Conservation (phyloP, 192 early-diverging fungal genomes). For the Rhizoclosmatium globosum region DNA sequence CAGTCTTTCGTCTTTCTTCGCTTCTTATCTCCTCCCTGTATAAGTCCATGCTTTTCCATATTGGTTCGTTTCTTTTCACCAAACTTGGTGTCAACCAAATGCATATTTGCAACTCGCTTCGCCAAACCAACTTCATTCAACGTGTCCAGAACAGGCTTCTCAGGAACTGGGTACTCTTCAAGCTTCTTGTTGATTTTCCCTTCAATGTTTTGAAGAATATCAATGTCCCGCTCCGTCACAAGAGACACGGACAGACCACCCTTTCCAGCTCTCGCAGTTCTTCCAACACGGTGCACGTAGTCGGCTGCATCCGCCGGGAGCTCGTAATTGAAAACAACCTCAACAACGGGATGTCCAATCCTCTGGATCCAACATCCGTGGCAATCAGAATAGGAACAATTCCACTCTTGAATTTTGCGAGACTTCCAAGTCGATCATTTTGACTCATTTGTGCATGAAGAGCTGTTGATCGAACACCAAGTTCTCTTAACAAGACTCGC, state of each 20-base stretch:
- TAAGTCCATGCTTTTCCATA: conserved; percentile 60
- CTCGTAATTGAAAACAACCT: conserved; percentile 94
- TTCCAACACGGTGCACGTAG: conserved; percentile 98
- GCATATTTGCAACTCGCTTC: conserved; percentile 87
- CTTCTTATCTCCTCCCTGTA: background rate
- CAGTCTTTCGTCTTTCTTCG: conserved; percentile 8
- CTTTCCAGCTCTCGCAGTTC: conserved; percentile 96
- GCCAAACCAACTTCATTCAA: conserved; percentile 88
- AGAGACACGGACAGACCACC: conserved; percentile 91
- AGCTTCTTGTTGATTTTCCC: conserved; percentile 81
- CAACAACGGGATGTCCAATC: conserved; percentile 96
- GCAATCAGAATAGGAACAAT: conserved; percentile 90
- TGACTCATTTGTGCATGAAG: conserved; percentile 96
- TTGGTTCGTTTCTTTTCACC: conserved; percentile 65
- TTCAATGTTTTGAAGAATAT: conserved; percentile 92
- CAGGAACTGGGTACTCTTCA: conserved; percentile 76
- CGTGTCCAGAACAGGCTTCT: conserved; percentile 84
- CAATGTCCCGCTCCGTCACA: conserved; percentile 80
- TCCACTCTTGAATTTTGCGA: conserved; percentile 91
- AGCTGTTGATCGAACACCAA: conserved; percentile 90
- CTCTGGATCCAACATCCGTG: conserved; percentile 97
- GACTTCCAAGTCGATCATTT: conserved; percentile 84
- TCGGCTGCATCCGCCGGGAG: conserved; percentile 94
- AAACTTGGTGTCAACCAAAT: conserved; percentile 67
- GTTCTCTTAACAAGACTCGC: conserved; percentile 85